These are phyloP conservation scores for Fusarium tanahbumbuense DNA, from an alignment of 2,329 filamentous ascomycete species.

Conservation along the genomic window DNA sequence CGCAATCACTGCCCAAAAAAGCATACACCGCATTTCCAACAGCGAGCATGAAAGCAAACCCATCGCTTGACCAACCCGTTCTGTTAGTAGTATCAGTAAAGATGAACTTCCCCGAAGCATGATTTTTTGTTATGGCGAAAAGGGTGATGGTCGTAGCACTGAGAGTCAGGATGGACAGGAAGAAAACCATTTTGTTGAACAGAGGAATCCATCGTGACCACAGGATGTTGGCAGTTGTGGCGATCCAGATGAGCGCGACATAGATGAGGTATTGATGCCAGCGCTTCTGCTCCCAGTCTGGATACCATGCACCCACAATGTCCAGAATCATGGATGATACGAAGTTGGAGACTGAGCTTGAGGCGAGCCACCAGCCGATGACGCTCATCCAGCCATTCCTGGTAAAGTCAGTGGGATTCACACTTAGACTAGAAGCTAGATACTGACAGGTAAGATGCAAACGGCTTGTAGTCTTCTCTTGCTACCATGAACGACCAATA, in stretches of 20 bases:
- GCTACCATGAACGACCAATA: slow-evolving; percentile 46
- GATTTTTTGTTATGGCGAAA: slow-evolving; percentile 15
- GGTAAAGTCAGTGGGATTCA: rapidly evolving
- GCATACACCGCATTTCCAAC: slow-evolving; percentile 33
- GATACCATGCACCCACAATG: slow-evolving; percentile 48
- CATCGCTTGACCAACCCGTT: slow-evolving; percentile 31
- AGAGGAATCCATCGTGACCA: slow-evolving; percentile 46
- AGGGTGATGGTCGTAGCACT: slow-evolving; percentile 24
- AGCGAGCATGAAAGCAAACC: slow-evolving; percentile 29
- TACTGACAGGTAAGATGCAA: slow-evolving; percentile 42
- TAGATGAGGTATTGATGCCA: slow-evolving; percentile 80
- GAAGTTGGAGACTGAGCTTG: slow-evolving; percentile 41
- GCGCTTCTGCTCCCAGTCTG: slow-evolving; percentile 63
- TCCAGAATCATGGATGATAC: slow-evolving; percentile 40
- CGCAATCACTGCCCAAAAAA: slow-evolving; percentile 40
- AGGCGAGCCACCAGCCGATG: slow-evolving; percentile 39
- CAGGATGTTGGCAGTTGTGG: slow-evolving; percentile 72
- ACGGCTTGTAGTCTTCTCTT: slow-evolving; percentile 40
- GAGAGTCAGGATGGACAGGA: slow-evolving; percentile 19
- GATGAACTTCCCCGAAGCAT: slow-evolving; percentile 18
- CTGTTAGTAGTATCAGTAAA: slow-evolving; percentile 28
- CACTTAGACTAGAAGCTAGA: rapidly evolving
- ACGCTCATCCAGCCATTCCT: slow-evolving; percentile 41
- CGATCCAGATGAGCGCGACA: slow-evolving; percentile 67
- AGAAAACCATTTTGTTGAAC: slow-evolving; percentile 33